Base-by-base conservation (phyloP, 2,329 filamentous ascomycete genomes). In the Ascochyta fabae region DNA sequence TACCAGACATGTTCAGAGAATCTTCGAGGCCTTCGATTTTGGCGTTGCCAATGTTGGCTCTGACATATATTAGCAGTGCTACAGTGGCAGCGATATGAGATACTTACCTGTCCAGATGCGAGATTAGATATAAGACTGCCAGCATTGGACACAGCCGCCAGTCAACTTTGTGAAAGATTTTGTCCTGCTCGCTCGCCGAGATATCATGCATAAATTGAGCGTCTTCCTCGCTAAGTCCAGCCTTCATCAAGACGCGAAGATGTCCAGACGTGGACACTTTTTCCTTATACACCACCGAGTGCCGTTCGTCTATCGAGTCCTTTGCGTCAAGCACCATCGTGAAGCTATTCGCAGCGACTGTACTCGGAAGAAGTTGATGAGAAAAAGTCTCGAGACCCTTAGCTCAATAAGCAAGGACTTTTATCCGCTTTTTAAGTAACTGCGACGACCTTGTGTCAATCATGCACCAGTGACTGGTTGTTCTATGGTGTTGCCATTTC, bases 11-110 rank as follows among this genome's bases (percentile, higher is more conserved):
- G 3, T 58, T 31, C 7, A 68, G 52, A 3, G 65, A 59, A 12
- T 56, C 59, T 15, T 59, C 61, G 13, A 73, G 53, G 16, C 68
- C 66, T 46, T 74, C 68, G 31, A 78, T 70, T 16, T 69, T 70
- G 47, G 66, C 77, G 79, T 84, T 87, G 22, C 59, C 65, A 36
- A 77, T 75, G 40, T 78, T 78, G 15, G 66, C 68, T 34, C 75
- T 64, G 27, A 1, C 15, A 4, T 3, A 13, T 15, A 16, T 45
- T 23, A 52, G 26, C 22, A 35, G 24, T n/a, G 24, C 1, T 26
- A 7, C 31, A 1, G 3, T n/a, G 23, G 13, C 1, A 2, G 16
- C 13, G 10, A 31, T 22, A 29, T 5, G 7, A 15, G 1, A 15
- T 13, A 38, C 47, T 41, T 47, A 62, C 63, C 63, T 39, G 47